phyloP scores from a whole-genome alignment of 2,329 filamentous ascomycete genomes.

The Sporothrix protearum region DNA sequence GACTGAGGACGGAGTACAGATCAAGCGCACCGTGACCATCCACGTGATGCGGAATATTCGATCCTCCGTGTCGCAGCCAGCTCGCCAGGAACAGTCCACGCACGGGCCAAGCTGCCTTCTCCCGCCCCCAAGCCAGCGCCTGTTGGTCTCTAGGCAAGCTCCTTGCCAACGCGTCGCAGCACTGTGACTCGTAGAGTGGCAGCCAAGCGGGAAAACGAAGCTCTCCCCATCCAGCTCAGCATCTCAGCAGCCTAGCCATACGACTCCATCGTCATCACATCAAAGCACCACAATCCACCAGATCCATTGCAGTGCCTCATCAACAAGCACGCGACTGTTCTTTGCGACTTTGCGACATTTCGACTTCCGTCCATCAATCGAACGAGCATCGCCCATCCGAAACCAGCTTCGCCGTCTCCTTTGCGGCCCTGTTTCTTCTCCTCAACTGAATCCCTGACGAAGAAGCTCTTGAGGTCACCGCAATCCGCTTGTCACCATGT shows the following conservation, averaged over 20 bases:
- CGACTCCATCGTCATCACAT: constrained; percentile 11
- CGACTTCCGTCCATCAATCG: not conserved
- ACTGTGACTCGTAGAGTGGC: not conserved
- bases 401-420: not conserved
- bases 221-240: constrained; percentile 30
- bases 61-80: not conserved
- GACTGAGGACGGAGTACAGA: too few species aligned
- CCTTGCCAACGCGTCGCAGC: constrained; percentile 36
- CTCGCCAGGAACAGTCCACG: constrained; percentile 3
- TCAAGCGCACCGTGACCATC: not conserved
- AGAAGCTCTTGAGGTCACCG: constrained; percentile 18
- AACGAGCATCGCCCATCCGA: not conserved
- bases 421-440: not conserved
- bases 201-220: constrained; percentile 29
- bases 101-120: constrained; percentile 25
- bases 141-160: constrained; percentile 36
- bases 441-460: not conserved
- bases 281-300: constrained; percentile 4
- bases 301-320: not conserved
- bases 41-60: constrained; percentile 18
- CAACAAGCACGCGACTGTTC: not conserved
- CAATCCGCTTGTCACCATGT: constrained; percentile 46
- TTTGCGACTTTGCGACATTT: not conserved
- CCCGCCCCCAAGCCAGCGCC: not conserved
- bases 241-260: constrained; percentile 21